Base-by-base conservation (phyloP, 768 basidiomycete genomes). In the Russula compacta region DNA sequence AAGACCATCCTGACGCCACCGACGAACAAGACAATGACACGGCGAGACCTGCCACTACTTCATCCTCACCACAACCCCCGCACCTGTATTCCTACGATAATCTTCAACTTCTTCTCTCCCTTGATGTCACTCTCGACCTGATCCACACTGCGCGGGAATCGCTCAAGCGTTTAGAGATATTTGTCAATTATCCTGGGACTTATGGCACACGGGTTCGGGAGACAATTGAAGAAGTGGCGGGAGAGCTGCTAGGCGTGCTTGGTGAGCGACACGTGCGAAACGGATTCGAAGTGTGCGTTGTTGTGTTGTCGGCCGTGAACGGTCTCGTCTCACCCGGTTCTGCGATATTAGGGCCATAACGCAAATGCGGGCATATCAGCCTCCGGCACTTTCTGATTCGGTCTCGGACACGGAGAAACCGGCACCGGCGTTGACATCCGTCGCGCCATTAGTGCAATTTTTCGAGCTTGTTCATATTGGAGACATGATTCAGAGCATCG, bases 381-480 rank as follows among this genome's bases (percentile, higher is more conserved):
- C 97, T 0, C 85, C 87, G 0, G 93, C 95, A 63, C 91, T 66
- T 24, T 38, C 49, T 21, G 64, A 64, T 14, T 11, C 58, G 0
- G 53, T 91, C 67, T 80, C 86, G 53, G 87, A 83, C 53, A 85
- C 85, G 40, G 84, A 83, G 24, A 86, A 83, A 65, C 12, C 32
- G 9, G 50, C 53, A n/a, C 35, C 53, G 7, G 39, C 49, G 7
- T 66, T 60, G 39, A 66, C 66, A 19, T 65, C 64, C 1, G 95
- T 98, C 2, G 93, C 95, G 1, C 97, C 97, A 0, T 74, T 99
- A 3, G 75, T 98, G 43, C 95, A 98, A 71, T 98, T 98, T 75
- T 98, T 99, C 66, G 95, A 98, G 76, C 78, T 98, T 24, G 95
- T 95, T 0, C 97, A 98, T 74, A 78, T 98, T 15, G 97, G 94